These are phyloP conservation scores for Agaricus subrufescens DNA, from an alignment of 768 basidiomycete genomes.

Conservation along the genomic window DNA sequence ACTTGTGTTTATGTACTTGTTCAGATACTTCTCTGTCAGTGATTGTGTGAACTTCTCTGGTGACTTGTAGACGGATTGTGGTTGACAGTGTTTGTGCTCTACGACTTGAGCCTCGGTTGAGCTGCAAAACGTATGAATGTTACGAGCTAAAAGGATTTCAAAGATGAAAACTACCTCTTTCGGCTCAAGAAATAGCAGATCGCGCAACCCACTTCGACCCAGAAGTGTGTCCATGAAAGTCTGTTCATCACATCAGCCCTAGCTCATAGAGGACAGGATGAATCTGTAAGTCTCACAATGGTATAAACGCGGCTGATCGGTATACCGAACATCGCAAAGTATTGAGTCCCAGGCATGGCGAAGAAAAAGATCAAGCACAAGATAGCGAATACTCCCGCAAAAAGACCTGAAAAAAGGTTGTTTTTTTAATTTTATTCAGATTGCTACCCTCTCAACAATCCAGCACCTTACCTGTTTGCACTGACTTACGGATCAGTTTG, in stretches of 20 bases:
- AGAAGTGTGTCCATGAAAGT: constrained; percentile 18
- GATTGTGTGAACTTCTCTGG: background rate
- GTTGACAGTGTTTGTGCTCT: background rate
- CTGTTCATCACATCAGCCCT: constrained; percentile 1
- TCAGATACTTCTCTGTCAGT: background rate
- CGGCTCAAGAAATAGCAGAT: background rate
- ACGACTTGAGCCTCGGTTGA: background rate
- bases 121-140: no score
- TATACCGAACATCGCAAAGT: constrained; percentile 30
- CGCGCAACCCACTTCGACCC: constrained; percentile 9
- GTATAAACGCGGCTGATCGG: constrained; percentile 33
- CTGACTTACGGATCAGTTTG: constrained; percentile 26
- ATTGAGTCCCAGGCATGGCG: constrained; percentile 17
- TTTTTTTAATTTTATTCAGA: background rate
- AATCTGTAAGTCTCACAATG: constrained; percentile 16
- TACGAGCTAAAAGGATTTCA: no score
- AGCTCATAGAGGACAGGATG: background rate
- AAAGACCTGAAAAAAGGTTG: constrained; percentile 14
- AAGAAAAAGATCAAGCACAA: constrained; percentile 23
- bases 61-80: background rate
- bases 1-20: background rate
- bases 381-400: constrained; percentile 25
- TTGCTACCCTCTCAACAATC: background rate
- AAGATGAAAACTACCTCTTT: background rate
- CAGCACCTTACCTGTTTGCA: constrained; percentile 24